Conservation (phyloP, 306 rosid species). For the Sesbania bispinosa region DNA sequence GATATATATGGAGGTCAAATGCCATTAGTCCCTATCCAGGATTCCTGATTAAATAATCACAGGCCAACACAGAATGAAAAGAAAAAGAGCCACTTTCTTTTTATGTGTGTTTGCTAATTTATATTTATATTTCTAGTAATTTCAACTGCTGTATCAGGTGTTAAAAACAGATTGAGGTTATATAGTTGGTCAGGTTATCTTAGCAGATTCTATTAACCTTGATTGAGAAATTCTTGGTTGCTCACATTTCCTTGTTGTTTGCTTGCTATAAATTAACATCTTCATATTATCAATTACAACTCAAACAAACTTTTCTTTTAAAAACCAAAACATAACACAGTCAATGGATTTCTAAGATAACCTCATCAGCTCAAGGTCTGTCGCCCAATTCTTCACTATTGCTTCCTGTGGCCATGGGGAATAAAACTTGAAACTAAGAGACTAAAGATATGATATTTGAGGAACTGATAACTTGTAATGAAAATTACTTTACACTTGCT, state of each 20-base stretch:
- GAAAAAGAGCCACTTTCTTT: neutral
- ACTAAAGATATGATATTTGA: neutral
- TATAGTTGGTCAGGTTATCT: neutral
- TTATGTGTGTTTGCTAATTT: slow-evolving; percentile 24
- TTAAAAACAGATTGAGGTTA: neutral
- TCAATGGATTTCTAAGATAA: neutral
- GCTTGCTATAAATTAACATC: neutral
- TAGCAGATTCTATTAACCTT: neutral
- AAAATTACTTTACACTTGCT: neutral
- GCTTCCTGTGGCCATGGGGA: too few species aligned
- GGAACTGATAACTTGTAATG: neutral
- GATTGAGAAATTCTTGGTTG: neutral
- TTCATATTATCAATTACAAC: neutral
- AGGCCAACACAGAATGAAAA: neutral
- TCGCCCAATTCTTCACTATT: too few species aligned
- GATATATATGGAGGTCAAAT: slow-evolving; percentile 63
- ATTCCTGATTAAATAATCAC: slow-evolving; percentile 35
- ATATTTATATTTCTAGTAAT: neutral
- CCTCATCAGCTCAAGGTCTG: too few species aligned
- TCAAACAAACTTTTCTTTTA: neutral
- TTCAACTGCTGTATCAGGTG: neutral
- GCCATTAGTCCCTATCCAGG: slow-evolving; percentile 63
- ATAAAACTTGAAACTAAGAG: too few species aligned
- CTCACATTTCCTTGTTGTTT: neutral
- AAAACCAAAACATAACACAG: neutral